Percentiles rank a stretch among this genome's conserved stretches.
These are phyloP conservation scores for Hevea brasiliensis DNA, from an alignment of 345 rosid species.

Conservation along the genomic window DNA sequence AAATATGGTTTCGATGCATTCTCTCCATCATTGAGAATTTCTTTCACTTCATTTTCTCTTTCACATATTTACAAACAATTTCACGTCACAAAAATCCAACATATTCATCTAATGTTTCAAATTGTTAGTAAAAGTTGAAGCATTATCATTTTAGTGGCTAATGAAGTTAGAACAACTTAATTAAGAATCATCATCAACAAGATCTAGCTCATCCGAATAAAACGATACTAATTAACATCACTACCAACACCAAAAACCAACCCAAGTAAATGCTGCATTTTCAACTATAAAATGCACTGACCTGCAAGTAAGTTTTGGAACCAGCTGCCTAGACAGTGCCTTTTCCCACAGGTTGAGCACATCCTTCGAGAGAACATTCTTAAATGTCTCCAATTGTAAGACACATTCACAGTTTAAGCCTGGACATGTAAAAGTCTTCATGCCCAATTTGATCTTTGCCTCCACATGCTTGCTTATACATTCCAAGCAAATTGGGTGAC, in stretches of 20 bases:
- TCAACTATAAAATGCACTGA: background rate
- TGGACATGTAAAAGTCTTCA: background rate
- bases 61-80: too few species aligned
- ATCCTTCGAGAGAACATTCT: background rate
- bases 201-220: background rate
- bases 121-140: too few species aligned
- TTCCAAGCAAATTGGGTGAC: background rate
- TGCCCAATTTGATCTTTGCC: background rate
- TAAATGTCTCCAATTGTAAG: background rate
- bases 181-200: background rate
- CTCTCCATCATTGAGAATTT: too few species aligned
- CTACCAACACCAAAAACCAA: background rate
- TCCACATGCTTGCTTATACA: background rate
- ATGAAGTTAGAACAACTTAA: background rate
- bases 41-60: too few species aligned
- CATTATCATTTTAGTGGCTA: too few species aligned
- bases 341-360: background rate
- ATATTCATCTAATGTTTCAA: too few species aligned
- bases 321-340: background rate
- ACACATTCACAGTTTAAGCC: background rate
- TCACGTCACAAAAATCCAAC: too few species aligned
- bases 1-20: too few species aligned
- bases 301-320: conserved; percentile 5
- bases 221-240: background rate
- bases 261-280: background rate